These are phyloP conservation scores for Sclerotinia nivalis DNA, from an alignment of 2,329 filamentous ascomycete genomes.

Conservation along the genomic window DNA sequence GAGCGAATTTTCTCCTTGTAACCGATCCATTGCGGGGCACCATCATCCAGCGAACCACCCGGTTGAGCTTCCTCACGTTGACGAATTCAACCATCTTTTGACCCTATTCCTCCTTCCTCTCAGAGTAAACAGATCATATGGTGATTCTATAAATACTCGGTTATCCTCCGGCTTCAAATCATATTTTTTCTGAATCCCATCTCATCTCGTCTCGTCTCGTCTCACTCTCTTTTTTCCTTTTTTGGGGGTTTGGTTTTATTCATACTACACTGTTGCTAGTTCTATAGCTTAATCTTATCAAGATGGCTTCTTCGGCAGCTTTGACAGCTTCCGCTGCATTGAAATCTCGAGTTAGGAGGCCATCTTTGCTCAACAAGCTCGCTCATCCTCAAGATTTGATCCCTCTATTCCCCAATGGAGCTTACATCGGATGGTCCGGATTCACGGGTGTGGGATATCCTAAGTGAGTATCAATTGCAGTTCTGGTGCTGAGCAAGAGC, in stretches of 20 bases:
- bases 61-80: not conserved
- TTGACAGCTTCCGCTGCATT: slow-evolving; percentile 52
- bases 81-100: not conserved
- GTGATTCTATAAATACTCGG: slow-evolving; percentile 17
- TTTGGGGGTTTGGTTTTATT: slow-evolving; percentile 12
- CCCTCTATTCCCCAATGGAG: slow-evolving; percentile 76
- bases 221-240: not conserved
- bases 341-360: slow-evolving; percentile 72
- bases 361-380: slow-evolving; percentile 78
- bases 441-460: slow-evolving; percentile 91
- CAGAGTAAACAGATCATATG: slow-evolving; percentile 8
- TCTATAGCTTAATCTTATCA: not conserved
- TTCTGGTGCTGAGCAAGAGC: not conserved
- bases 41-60: not conserved
- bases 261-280: not conserved
- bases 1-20: slow-evolving; percentile 16
- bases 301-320: slow-evolving; percentile 36
- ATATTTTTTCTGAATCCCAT: not conserved
- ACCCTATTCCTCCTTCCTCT: not conserved
- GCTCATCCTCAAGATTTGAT: slow-evolving; percentile 77
- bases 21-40: slow-evolving; percentile 18
- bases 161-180: not conserved
- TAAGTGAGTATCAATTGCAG: slow-evolving; percentile 57
- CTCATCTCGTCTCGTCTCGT: not conserved
- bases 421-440: slow-evolving; percentile 89